phyloP scores from a whole-genome alignment of 1,284 basidiomycete species.

The Austroboletus novae-zelandiae region DNA sequence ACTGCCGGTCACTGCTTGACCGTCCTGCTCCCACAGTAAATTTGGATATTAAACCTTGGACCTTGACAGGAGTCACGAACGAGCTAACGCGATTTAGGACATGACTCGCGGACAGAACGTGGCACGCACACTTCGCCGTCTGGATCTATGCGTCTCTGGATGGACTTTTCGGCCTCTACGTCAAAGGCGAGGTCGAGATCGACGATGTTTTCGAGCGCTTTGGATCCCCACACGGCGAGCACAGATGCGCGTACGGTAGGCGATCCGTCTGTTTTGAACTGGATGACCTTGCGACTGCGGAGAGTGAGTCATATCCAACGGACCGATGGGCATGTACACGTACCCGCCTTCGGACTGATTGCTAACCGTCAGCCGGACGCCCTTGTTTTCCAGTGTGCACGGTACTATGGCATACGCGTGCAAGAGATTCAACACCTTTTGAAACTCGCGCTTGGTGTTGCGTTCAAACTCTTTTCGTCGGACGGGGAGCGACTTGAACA shows the following conservation, averaged over 20 bases:
- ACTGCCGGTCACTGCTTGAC: conserved; percentile 81
- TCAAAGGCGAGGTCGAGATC: conserved; percentile 72
- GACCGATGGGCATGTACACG: conserved; percentile 18
- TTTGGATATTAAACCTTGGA: conserved; percentile 79
- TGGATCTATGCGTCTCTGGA: conserved; percentile 29
- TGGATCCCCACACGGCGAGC: conserved; percentile 83
- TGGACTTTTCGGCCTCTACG: conserved; percentile 60
- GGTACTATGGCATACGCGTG: conserved; percentile 92
- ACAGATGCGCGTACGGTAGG: conserved; percentile 66
- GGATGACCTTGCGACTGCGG: conserved; percentile 65
- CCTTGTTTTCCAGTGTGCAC: conserved; percentile 46
- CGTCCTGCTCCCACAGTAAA: conserved; percentile 74
- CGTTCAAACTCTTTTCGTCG: conserved; percentile 90
- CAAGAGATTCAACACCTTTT: conserved; percentile 79
- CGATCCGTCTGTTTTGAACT: conserved; percentile 72
- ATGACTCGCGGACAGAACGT: background rate
- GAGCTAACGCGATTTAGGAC: conserved; percentile 2
- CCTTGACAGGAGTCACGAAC: conserved; percentile 46
- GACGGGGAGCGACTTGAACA: conserved; percentile 87
- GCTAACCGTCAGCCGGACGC: conserved; percentile 79
- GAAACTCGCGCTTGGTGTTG: conserved; percentile 88
- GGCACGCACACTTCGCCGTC: conserved; percentile 19
- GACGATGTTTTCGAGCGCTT: conserved; percentile 71
- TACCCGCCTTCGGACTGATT: conserved; percentile 77
- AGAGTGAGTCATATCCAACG: conserved; percentile 5